Conservation (phyloP, 129 eudicot genomes). For the Scalesia atractyloides region DNA sequence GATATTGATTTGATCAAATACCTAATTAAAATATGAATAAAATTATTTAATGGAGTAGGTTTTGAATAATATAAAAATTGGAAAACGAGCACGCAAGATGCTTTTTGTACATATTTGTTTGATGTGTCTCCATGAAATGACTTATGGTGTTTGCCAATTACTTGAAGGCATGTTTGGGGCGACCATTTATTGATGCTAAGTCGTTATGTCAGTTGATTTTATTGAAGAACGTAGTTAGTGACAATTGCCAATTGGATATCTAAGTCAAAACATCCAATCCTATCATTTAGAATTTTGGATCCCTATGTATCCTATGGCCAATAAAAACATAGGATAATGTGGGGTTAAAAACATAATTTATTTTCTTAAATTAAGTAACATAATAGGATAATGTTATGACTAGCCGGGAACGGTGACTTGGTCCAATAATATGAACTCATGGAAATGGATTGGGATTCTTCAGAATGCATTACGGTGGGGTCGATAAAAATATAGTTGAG, state of each 20-base stretch:
- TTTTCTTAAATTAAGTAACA: no score
- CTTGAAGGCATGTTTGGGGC: slow-evolving; percentile 6
- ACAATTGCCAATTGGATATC: slow-evolving; percentile 15
- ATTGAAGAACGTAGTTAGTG: slow-evolving; percentile 7
- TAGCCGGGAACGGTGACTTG: no score
- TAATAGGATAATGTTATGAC: no score
- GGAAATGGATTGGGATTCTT: no score
- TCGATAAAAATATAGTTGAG: no score
- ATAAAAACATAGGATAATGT: neutral
- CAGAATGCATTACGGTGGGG: no score
- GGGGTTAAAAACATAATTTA: neutral
- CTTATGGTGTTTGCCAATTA: slow-evolving; percentile 11
- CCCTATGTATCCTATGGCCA: neutral
- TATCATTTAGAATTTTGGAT: slow-evolving; percentile 14
- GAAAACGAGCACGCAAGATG: neutral
- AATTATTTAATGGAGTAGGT: neutral
- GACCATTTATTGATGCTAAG: neutral
- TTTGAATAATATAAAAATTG: neutral
- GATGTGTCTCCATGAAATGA: slow-evolving; percentile 13
- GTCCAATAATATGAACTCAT: no score
- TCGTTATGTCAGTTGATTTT: slow-evolving; percentile 4
- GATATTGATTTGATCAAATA: neutral
- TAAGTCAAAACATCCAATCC: slow-evolving; percentile 24
- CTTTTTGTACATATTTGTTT: slow-evolving; percentile 13
- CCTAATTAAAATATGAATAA: neutral